Evolutionary conservation across 2,329 filamentous ascomycete species (phyloP), one percentile per base, ranked within the genome.

Genomic region (Talaromyces sp.): DNA sequence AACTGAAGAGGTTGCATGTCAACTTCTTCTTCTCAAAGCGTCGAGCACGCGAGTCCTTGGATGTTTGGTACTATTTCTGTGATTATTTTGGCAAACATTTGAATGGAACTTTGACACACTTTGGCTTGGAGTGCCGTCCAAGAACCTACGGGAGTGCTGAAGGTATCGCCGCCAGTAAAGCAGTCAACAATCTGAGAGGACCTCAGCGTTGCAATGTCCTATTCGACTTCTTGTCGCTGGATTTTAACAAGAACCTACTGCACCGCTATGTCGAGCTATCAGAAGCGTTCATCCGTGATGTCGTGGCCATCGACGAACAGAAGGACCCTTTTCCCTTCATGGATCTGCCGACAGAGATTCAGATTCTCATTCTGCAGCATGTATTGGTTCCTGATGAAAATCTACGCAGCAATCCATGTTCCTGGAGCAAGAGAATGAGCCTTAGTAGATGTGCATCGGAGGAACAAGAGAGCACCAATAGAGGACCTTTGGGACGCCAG

Each of bases 341-440:
- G 25, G 50, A 63, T 25, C 66, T 73, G 8, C 71, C 71, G 8
- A 68, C 68, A 40, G 71, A 73, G 59, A 52, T 73, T 2, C 71
- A 73, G 48, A 61, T 67, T n/a, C 65, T 71, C 60, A 60, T 70
- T 18, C 64, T 71, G 14, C 65, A 69, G 18, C 25, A 65, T 23
- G 40, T 67, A 8, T 55, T 72, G 31, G 55, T 63, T 64, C 60
- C 8, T 60, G 48, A 23, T 66, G 68, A 61, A 67, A 65, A 8
- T 64, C 52, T 59, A 48, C 68, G 21, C 57, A 61, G 23, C 31
- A 31, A n/a, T 23, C 44, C 2, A 65, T 64, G 6, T 44, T 63
- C 44, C n/a, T n/a, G n/a, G n/a, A n/a, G n/a, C n/a, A n/a, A n/a
- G n/a, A n/a, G n/a, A n/a, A n/a, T n/a, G n/a, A n/a, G n/a, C n/a